A percentile compares a stretch with the other conserved stretches of the same genome.
These are phyloP conservation scores for Miscanthus sacchariflorus DNA, from an alignment of 202 grass and related monocot species.

Conservation along the genomic window DNA sequence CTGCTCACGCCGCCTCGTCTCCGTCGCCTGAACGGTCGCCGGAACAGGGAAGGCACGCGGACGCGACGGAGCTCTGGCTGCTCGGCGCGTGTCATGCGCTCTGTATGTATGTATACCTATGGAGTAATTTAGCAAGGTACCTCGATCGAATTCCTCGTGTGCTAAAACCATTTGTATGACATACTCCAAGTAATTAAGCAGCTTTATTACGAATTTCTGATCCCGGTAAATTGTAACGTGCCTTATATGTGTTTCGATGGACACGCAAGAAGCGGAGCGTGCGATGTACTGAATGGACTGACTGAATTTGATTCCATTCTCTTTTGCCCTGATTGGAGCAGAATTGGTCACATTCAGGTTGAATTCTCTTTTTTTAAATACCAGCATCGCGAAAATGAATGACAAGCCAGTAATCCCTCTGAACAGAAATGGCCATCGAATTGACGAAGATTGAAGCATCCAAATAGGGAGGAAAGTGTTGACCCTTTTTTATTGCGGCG, in stretches of 20 bases:
- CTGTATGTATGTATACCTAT: background rate
- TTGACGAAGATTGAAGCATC: background rate
- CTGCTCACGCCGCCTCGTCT: background rate
- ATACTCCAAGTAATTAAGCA: background rate
- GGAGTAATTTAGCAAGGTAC: background rate
- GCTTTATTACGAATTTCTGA: background rate
- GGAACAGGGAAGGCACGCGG: background rate
- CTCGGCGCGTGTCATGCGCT: background rate
- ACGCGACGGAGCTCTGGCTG: background rate
- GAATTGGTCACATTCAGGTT: background rate
- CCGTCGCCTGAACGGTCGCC: slow-evolving; percentile 4
- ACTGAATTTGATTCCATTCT: background rate
- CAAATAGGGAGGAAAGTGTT: background rate
- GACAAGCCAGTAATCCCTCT: background rate
- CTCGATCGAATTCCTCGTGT: background rate
- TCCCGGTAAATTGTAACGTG: too few relatives aligned
- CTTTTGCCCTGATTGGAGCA: background rate
- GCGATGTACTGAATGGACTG: background rate
- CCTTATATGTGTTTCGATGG: background rate
- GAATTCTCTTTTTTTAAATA: background rate
- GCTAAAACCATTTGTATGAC: background rate
- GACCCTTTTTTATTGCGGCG: background rate
- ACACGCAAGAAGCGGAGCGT: background rate
- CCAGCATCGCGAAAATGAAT: background rate
- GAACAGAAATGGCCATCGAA: background rate